Evolutionary conservation across 2,329 filamentous ascomycete genomes (phyloP), one percentile per base, ranked within the genome.

Genomic region (Aspergillus melleus): DNA sequence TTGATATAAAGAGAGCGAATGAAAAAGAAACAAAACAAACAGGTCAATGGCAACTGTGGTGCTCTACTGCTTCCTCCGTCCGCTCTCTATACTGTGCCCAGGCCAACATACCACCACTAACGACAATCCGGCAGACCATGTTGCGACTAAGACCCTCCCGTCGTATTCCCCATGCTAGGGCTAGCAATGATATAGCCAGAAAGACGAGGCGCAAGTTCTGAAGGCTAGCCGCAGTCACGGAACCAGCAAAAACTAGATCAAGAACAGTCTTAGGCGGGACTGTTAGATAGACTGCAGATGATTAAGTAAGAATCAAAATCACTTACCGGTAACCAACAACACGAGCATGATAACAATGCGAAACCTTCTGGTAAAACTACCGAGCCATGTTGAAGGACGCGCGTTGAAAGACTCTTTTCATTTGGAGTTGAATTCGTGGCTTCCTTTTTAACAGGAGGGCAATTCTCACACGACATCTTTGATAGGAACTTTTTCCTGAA

Each of bases 171-270:
- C 55, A 60, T 5, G 58, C 42, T 11, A 66, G 57, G 6, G 55
- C 54, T 32, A 64, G 14, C 39, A 66, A 29, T 2, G 64, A 66
- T 46, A 61, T 58, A 3, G 57, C 57, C 49, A 66, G 19, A n/a
- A 66, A 61, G 16, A 58, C 11, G 16, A 42, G 54, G 8, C 61
- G 63, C 19, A 66, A 49, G 42, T 51, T 61, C 16, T 65, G 52
- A 2, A 66, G 30, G 14, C 63, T 51, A 42, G 54, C 55, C 30
- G 61, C 60, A 12, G 64, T 61, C 16, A 66, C 54, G 6, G 64
- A 66, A 14, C 64, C 64, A 1, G 64, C 61, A 36, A 65, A 65
- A 9, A 65, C 52, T 6, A 64, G 59, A 20, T 66, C 63, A 4
- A 66, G 54, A 11, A 61, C n/a, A 19, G 61, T 54, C 64, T 66